Evolutionary conservation across 164 flowering plant genomes (phyloP).

Genomic region (Umbellularia californica): DNA sequence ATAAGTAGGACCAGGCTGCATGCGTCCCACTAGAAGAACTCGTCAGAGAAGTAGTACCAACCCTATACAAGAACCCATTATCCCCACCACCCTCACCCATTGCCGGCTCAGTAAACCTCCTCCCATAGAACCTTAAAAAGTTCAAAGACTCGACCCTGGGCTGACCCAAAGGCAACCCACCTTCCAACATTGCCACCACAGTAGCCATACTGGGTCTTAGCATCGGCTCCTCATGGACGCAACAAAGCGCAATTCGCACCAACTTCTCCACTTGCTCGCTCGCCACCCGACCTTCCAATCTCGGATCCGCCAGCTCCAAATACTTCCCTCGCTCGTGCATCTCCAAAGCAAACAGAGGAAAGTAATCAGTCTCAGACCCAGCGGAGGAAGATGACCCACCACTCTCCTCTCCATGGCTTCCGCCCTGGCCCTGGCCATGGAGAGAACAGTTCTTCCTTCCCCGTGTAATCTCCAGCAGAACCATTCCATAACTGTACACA

Average conservation of each 20-base stretch:
- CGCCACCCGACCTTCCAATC: conserved; percentile 60
- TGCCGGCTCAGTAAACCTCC: conserved; percentile 10
- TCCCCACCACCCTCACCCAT: neutral
- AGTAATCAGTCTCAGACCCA: conserved; percentile 49
- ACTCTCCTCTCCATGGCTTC: neutral
- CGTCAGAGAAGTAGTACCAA: neutral
- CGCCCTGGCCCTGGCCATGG: neutral
- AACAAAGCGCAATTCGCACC: conserved; percentile 76
- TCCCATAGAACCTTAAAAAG: conserved; percentile 16
- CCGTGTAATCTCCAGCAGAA: conserved; percentile 71
- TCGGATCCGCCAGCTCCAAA: conserved; percentile 68
- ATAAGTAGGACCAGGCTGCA: conserved; percentile 1
- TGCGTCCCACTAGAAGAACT: neutral
- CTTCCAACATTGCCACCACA: conserved; percentile 83
- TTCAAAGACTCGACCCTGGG: conserved; percentile 19
- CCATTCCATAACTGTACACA: conserved; percentile 95
- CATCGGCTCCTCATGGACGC: conserved; percentile 83
- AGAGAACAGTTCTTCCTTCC: conserved; percentile 70
- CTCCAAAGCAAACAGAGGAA: conserved; percentile 72
- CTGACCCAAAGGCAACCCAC: conserved; percentile 4
- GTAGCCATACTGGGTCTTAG: conserved; percentile 68
- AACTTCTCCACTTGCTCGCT: conserved; percentile 63
- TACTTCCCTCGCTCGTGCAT: conserved; percentile 82
- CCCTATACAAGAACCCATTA: neutral
- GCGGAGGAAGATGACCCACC: conserved; percentile 25